Evolutionary conservation across 2,329 filamentous ascomycete genomes (phyloP).

Genomic region (Epichloe brachyelytri): DNA sequence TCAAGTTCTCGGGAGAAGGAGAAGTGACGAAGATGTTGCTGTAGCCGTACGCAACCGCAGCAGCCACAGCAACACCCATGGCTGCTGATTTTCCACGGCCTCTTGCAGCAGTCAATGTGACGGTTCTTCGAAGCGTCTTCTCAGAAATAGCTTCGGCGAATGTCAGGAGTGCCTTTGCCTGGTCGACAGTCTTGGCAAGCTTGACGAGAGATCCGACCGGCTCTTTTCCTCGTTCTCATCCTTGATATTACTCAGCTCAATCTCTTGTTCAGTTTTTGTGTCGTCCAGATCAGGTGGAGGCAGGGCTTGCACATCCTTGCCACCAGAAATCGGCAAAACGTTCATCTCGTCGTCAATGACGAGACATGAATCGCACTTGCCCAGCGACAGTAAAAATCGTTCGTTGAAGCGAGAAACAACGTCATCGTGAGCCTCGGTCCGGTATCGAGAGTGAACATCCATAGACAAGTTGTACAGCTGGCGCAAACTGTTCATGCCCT

Average conservation of each 20-base stretch:
- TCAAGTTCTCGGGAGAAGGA: conserved; percentile 93
- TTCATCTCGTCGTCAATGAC: conserved; percentile 98
- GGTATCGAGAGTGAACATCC: conserved; percentile 94
- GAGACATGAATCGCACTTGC: conserved; percentile 87
- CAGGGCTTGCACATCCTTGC: conserved; percentile 74
- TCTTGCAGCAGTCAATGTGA: conserved; percentile 83
- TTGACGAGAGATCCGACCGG: conserved; percentile 75
- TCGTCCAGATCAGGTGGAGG: conserved; percentile 64
- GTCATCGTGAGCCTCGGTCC: conserved; percentile 91
- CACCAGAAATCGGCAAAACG: conserved; percentile 90
- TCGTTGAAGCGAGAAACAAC: conserved; percentile 96
- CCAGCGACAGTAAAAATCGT: conserved; percentile 86
- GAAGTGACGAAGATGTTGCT: conserved; percentile 99
- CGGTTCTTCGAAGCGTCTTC: conserved; percentile 88
- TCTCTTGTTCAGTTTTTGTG: conserved; percentile 55
- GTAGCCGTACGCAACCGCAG: conserved; percentile 89
- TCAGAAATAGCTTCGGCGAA: conserved; percentile 95
- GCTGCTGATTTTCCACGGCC: conserved; percentile 96
- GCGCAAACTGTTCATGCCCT: conserved; percentile 94
- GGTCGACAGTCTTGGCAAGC: conserved; percentile 82
- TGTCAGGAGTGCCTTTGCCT: conserved; percentile 90
- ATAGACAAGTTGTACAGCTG: conserved; percentile 94
- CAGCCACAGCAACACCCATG: conserved; percentile 84
- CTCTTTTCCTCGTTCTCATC: conserved; percentile 72
- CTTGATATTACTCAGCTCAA: conserved; percentile 77